Evolutionary conservation across 2,329 filamentous ascomycete genomes (phyloP), one percentile per base, ranked within the genome.

Genomic region (Hawksworthiomyces lignivorus): DNA sequence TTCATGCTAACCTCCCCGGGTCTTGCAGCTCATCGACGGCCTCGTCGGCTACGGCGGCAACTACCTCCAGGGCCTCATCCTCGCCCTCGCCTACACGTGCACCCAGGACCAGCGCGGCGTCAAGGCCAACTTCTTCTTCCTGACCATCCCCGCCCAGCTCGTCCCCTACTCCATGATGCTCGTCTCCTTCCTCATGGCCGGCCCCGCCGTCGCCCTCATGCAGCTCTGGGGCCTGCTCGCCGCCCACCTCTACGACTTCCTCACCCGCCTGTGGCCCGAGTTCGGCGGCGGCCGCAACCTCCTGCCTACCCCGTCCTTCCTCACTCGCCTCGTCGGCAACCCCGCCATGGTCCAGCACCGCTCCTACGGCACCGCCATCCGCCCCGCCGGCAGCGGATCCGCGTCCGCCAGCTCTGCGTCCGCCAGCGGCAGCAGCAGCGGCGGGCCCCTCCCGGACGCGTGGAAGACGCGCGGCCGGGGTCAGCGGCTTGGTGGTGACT

Each of bases 221-320:
- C 80, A 94, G 56, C 61, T 78, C 5, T 85, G 77, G 26, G 92
- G 92, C n/a, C 70, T 98, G 10, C 50, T 94, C 32, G 86, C 89
- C 11, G 89, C 89, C 5, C 92, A 98, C 60, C 56, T 92, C 17
- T 94, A 87, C 62, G 86, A 97, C 59, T 98, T 97, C 57, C 62
- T 96, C 37, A 87, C 85, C 3, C 77, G 86, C 36, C 73, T 96
- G 31, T 97, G 88, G 71, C 92, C 92, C 5, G 79, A 85, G 42
- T 92, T 92, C 57, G 90, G 88, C 24, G 85, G 86, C 43, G 92
- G 92, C 1, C 71, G 69, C 39, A 94, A 89, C 56, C 72, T 82
- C 36, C 70, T 96, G 27, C 69, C 72, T 12, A 92, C 88, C 0
- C 92, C 92, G 3, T 59, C 61, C 6, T 80, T 88, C 51, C 63